Evolutionary conservation across 1,284 basidiomycete genomes (phyloP), one percentile per base, ranked within the genome.

Genomic region (Pyrrhoderma lamaoense): DNA sequence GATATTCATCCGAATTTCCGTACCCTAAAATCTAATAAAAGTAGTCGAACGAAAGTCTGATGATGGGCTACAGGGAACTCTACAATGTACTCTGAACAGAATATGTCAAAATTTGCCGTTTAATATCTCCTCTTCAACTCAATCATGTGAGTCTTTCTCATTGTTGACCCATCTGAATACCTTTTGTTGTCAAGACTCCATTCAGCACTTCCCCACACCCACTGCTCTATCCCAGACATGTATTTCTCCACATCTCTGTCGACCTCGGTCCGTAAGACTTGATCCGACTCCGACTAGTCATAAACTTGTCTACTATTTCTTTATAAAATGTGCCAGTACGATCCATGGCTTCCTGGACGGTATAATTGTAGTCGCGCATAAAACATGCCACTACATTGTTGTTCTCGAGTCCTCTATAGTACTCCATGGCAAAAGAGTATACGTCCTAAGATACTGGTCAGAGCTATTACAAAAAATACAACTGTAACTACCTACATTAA

Each of bases 361-460:
- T 65, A 49, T 76, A 63, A 23, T 65, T 59, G 46, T 72, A 72
- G 46, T 75, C 71, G 52, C 74, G 68, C 79, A 83, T 82, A 45
- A 82, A 71, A 31, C 84, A 78, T 2, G 80, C 79, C 38, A 86
- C 69, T 56, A 82, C 70, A 59, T 85, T 85, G 36, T 49, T 82
- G 44, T 75, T 75, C 13, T 69, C 72, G 52, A 77, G 76, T 16
- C 81, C 82, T 62, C 78, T 80, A 40, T 77, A 73, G 61, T 83
- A 78, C 60, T 86, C 82, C 61, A 81, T 77, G 62, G 82, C 77
- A 64, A 83, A 85, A 5, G 81, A 85, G 60, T 84, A 85, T 13
- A 85, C 67, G 51, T 85, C 82, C 82, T 84, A 57, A 0, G 13
- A 22, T 23, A 27, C 36, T 11, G 35, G 22, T 16, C 14, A 49